Evolutionary conservation across 805 yeast species (phyloP).

Genomic region (Cyberlindnera maclurae): DNA sequence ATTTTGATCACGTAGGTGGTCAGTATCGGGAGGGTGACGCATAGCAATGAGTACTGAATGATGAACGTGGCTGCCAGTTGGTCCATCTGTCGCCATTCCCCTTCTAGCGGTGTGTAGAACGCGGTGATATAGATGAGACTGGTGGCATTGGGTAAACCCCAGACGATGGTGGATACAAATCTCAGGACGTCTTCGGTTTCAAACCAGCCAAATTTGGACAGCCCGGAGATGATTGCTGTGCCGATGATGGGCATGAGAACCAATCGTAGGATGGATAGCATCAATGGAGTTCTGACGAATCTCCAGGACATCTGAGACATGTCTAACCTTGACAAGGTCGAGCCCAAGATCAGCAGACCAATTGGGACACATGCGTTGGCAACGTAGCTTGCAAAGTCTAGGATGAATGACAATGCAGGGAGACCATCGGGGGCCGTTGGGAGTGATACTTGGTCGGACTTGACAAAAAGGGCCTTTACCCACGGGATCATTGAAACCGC

Average conservation of each 20-base stretch:
- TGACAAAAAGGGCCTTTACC: conserved; percentile 65
- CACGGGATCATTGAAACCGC: conserved; percentile 82
- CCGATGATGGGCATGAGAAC: conserved; percentile 80
- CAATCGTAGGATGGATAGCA: conserved; percentile 51
- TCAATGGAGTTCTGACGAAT: conserved; percentile 41
- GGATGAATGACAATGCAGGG: conserved; percentile 81
- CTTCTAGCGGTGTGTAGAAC: conserved; percentile 56
- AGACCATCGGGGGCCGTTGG: conserved; percentile 77
- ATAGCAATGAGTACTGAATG: conserved; percentile 19
- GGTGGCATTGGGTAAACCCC: conserved; percentile 87
- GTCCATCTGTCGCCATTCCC: conserved; percentile 16
- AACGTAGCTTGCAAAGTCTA: conserved; percentile 73
- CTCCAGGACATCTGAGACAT: conserved; percentile 40
- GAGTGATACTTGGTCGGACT: conserved; percentile 34
- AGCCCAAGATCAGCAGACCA: conserved; percentile 81
- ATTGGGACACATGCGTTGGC: conserved; percentile 89
- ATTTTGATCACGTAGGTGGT: conserved; percentile 11
- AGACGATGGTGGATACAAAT: conserved; percentile 68
- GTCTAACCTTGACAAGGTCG: conserved; percentile 73
- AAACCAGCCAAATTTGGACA: conserved; percentile 64
- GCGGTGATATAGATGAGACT: conserved; percentile 84
- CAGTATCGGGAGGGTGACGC: conserved; percentile 21
- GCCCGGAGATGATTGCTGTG: conserved; percentile 51
- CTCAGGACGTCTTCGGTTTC: conserved; percentile 46
- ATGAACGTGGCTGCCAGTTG: conserved; percentile 20